A percentile compares a stretch with the other conserved stretches of the same genome.
Evolutionary conservation across 2,329 filamentous ascomycete species (phyloP).

Genomic region (Colletotrichum karsti): DNA sequence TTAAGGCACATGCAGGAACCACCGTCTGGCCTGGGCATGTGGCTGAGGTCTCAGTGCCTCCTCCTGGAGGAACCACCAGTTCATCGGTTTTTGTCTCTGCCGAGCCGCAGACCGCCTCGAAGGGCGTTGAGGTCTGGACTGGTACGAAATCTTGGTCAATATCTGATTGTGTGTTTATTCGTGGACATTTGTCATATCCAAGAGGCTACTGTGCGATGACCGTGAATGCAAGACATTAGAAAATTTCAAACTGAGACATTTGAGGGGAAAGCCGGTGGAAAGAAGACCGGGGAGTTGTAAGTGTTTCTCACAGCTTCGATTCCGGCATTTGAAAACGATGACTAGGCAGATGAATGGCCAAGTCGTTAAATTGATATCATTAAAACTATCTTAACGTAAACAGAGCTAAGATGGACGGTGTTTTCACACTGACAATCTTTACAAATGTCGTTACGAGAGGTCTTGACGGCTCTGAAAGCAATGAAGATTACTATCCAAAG

Average conservation of each 20-base stretch:
- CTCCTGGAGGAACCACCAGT: background rate
- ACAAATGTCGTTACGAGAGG: too few species aligned
- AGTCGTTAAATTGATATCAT: too few species aligned
- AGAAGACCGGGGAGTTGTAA: too few species aligned
- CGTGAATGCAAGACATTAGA: background rate
- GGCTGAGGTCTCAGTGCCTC: conserved; percentile 3
- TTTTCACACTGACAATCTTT: too few species aligned
- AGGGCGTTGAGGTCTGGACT: background rate
- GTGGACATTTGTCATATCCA: background rate
- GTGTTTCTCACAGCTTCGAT: too few species aligned
- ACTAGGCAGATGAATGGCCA: too few species aligned
- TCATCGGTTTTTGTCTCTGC: background rate
- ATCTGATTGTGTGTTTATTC: background rate
- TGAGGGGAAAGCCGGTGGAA: background rate
- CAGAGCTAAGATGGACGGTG: too few species aligned
- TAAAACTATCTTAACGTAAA: too few species aligned
- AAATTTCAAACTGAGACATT: conserved; percentile 3
- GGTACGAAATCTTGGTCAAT: background rate
- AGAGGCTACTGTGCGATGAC: background rate
- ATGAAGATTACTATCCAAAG: too few species aligned
- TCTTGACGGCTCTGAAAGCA: too few species aligned
- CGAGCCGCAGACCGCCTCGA: conserved; percentile 4
- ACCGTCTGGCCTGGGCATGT: background rate
- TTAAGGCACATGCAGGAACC: background rate
- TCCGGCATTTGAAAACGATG: too few species aligned